Base-by-base conservation (phyloP, 257 asterid species). In the Fraxinus pennsylvanica region DNA sequence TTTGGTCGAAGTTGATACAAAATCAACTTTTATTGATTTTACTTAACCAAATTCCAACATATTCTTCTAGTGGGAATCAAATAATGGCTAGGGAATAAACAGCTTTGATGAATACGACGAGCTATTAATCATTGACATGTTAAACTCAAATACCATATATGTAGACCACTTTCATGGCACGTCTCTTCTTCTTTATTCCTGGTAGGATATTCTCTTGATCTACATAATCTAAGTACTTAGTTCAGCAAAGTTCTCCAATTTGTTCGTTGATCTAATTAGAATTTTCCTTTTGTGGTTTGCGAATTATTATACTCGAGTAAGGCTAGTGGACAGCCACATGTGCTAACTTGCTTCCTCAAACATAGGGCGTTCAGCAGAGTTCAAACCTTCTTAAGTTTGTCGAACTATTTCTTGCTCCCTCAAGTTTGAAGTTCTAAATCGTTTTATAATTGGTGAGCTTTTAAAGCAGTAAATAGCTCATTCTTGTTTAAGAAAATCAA, bases 121-220 rank as follows among this genome's bases (percentile, higher is more conserved):
- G 41, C 9, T 6, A 36, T 1, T 36, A 36, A 36, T 36, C 41
- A 36, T 36, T 36, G 9, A 36, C 41, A 36, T 36, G 9, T 36
- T 6, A 36, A 36, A 5, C 41, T 36, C 41, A 36, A 36, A 36
- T 36, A 36, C 41, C 9, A 36, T 36, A 36, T 36, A 61, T 91
- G 67, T 95, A 98, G 99, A 81, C 92, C 81, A 97, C 98, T 74
- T 91, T 95, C 90, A 81, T 93, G 86, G 93, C 92, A 78, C 97
- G 97, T 29, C 94, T 95, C 45, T 95, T 95, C 91, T 91, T 90
- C 88, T 80, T 21, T 80, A 88, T 95, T 65, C 99, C 99, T 0
- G 96, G 97, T 91, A 83, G 29, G 85, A 73, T 71, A 36, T 73
- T 67, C 71, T 33, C 71, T 75, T 80, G 76, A 78, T 45, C 66